Percentiles rank a stretch among this genome's conserved stretches.
Conservation (phyloP, 2,329 filamentous ascomycete genomes). For the Ophiostoma piceae region DNA sequence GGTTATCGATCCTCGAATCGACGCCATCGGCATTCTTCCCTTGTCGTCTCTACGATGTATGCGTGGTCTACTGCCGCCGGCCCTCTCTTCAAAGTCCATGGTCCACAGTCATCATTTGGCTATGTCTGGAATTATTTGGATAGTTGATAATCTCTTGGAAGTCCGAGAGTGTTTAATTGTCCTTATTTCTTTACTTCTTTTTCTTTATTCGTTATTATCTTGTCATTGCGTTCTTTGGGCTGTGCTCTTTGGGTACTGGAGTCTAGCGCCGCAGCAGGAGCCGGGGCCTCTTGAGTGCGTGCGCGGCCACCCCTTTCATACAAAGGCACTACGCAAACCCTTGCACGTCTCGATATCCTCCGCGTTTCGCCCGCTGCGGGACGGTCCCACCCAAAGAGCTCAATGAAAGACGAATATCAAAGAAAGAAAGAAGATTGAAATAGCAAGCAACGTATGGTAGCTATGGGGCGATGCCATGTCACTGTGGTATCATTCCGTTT, state of each 20-base stretch:
- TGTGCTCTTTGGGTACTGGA: conserved; percentile 7
- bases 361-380: conserved; percentile 27
- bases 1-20: neutral
- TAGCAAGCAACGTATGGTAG: conserved; percentile 1
- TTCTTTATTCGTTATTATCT: neutral
- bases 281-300: conserved; percentile 19
- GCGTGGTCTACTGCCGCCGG: neutral
- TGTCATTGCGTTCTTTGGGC: neutral
- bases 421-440: neutral
- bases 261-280: conserved; percentile 19
- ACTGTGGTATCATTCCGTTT: conserved; percentile 10
- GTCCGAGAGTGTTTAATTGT: neutral
- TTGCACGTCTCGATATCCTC: conserved; percentile 25
- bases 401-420: neutral
- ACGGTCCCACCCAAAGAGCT: conserved; percentile 22
- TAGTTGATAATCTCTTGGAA: neutral
- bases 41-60: neutral
- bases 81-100: neutral
- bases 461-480: conserved; percentile 11
- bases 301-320: conserved; percentile 22
- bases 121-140: neutral
- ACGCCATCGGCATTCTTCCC: neutral
- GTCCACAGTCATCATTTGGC: neutral
- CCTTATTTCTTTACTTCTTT: neutral
- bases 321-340: conserved; percentile 20